Percentiles rank a stretch among this genome's conserved stretches.
phyloP scores from a whole-genome alignment of 2,329 filamentous ascomycete species.

The Colletotrichum sp. region DNA sequence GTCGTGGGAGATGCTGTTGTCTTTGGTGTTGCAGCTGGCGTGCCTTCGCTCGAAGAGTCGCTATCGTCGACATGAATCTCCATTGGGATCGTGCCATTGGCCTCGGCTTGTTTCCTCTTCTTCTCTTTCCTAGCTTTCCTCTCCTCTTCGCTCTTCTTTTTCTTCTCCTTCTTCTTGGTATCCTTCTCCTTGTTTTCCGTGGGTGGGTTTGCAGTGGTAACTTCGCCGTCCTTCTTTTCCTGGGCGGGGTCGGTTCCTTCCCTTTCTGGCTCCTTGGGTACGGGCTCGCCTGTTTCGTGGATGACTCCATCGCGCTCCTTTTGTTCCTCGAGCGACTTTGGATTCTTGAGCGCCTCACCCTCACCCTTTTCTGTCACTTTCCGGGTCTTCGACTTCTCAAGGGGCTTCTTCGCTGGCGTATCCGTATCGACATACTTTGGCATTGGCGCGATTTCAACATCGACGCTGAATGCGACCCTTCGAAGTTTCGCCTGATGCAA shows the following conservation, averaged over 20 bases:
- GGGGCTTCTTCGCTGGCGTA: constrained; percentile 41
- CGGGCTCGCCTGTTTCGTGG: constrained; percentile 45
- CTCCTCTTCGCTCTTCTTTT: constrained; percentile 93
- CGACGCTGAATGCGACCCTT: constrained; percentile 93
- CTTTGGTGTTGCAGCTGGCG: constrained; percentile 65
- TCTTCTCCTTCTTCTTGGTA: constrained; percentile 89
- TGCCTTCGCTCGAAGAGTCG: constrained; percentile 53
- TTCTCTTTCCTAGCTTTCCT: constrained; percentile 91
- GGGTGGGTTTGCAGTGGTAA: constrained; percentile 21
- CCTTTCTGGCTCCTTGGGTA: constrained; percentile 45
- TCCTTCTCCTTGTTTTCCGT: constrained; percentile 44
- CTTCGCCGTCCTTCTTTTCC: constrained; percentile 25
- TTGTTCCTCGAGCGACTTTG: constrained; percentile 64
- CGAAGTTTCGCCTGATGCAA: constrained; percentile 82
- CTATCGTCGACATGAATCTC: constrained; percentile 78
- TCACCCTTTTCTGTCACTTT: constrained; percentile 74
- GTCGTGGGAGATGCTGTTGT: constrained; percentile 70
- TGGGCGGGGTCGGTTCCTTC: constrained; percentile 31
- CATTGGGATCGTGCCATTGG: constrained; percentile 85
- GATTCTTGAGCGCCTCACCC: constrained; percentile 74
- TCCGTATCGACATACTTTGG: constrained; percentile 76
- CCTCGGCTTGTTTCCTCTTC: constrained; percentile 82
- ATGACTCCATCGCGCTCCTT: constrained; percentile 47
- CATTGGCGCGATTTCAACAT: constrained; percentile 93
- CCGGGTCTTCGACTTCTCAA: constrained; percentile 61